Evolutionary conservation across 2,329 filamentous ascomycete species (phyloP), one percentile per base, ranked within the genome.

Genomic region (Beauveria sp.): DNA sequence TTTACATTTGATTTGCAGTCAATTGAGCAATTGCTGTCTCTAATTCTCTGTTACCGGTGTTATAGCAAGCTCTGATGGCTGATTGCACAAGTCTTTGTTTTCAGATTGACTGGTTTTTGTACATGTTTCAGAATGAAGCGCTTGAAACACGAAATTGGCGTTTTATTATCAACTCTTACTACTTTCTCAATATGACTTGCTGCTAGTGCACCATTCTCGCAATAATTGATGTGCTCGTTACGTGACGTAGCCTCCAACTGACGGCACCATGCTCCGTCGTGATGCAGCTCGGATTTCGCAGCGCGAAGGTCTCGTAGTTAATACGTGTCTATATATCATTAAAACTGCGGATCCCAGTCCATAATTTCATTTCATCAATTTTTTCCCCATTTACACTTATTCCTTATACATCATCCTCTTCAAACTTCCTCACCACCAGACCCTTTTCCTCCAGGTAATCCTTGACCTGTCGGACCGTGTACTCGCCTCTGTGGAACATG

Each of bases 401-500:
- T 38, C 5, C 12, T 38, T 38, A 38, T 38, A 80, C 63, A 8
- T 78, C 78, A 1, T 81, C 80, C 67, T 97, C 93, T 67, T 97
- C 93, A 69, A 89, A 91, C 62, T 86, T 84, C 65, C 95, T 83
- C n/a, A 97, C 88, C 62, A 91, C 73, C 62, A 96, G 79, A 0
- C 90, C 90, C 70, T 86, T 84, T 42, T 82, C 79, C 26, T 80
- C 79, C 63, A 99, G 74, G 70, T 90, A 84, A 63, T 96, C 88
- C 77, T 99, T 99, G 53, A 99, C 95, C 70, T 98, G 87, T 73
- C 86, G 87, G 18, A 99, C 93, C 0, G 93, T 96, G 75, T 93
- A 99, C 78, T 99, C 93, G 43, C 89, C 91, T 54, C 95, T 81
- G 77, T 99, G 95, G 76, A 99, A 99, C 88, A 99, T 99, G 58